Base-by-base conservation (phyloP, 202 grass and related monocot genomes). In the Sporobolus alterniflorus region DNA sequence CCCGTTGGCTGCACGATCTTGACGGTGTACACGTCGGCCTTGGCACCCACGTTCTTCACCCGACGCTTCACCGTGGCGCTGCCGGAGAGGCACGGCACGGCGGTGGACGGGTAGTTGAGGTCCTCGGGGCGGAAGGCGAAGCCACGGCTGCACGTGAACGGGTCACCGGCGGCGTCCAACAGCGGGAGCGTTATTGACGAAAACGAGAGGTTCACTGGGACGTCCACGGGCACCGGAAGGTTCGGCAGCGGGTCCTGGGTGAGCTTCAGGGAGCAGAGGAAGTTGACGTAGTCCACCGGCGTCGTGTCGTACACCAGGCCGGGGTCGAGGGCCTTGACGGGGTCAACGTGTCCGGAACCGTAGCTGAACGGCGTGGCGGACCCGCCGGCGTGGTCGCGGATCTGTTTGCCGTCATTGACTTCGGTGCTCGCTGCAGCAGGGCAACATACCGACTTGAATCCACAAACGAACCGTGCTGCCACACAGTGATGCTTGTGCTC, bases 31-130 rank as follows among this genome's bases (percentile, higher is more conserved):
- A 0, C n/a, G 77, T 43, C 2, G 6, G n/a, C 1, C 73, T 17
- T 24, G 17, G 44, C 29, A 2, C 65, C 87, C 8, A 92, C 90
- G 70, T 92, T 92, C 82, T 43, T 88, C 44, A 92, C 41, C 65
- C 80, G 67, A 26, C 90, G 83, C 75, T 21, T 84, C 64, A 89
- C 79, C 57, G 79, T 50, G 39, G 81, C 21, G 51, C 48, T 17
- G 34, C 68, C 41, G 14, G 78, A 31, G 7, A 92, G 83, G 71
- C 87, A 86, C 0, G 71, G 30, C 41, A 83, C 80, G 47, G 84
- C 34, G 75, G 89, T 92, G 55, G 90, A 88, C 17, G 90, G 90
- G 76, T 92, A 92, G 90, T 92, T 92, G 30, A 92, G 33, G 46
- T 92, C 67, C 74, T 87, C 74, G 17, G 87, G 83, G 16, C 83